Conservation (phyloP, 768 basidiomycete genomes). For the Kwoniella sp. region DNA sequence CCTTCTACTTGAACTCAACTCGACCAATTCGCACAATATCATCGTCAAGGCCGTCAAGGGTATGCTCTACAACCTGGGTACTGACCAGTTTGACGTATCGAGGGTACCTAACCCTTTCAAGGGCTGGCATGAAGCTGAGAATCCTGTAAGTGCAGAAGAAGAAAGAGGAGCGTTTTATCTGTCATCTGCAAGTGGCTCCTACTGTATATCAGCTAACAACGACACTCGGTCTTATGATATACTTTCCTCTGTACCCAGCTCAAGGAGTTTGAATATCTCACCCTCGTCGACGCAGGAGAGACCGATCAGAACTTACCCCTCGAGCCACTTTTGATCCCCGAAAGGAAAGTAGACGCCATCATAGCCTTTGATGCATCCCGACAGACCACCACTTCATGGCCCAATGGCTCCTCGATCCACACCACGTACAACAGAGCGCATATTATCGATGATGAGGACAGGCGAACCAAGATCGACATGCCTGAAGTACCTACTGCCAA, state of each 20-base stretch:
- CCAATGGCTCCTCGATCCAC: conserved; percentile 66
- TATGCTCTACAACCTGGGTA: conserved; percentile 44
- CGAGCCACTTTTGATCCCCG: conserved; percentile 70
- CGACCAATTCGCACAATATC: conserved; percentile 30
- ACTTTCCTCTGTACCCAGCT: not conserved
- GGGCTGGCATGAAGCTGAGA: conserved; percentile 35
- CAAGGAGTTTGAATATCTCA: conserved; percentile 35
- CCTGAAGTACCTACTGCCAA: conserved; percentile 46
- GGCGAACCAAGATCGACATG: conserved; percentile 36
- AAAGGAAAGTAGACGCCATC: conserved; percentile 71
- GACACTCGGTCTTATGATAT: too few species aligned
- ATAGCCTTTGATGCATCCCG: conserved; percentile 68
- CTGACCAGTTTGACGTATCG: conserved; percentile 52
- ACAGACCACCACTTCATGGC: conserved; percentile 62
- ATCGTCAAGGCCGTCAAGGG: conserved; percentile 30
- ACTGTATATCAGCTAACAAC: too few species aligned
- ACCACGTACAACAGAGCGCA: conserved; percentile 38
- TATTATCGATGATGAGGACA: conserved; percentile 21
- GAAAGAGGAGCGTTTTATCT: too few species aligned
- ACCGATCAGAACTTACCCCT: conserved; percentile 64
- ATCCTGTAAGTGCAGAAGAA: conserved; percentile 42
- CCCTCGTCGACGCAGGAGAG: conserved; percentile 54
- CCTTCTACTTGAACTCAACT: conserved; percentile 41
- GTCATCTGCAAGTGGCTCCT: too few species aligned
- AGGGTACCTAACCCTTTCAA: conserved; percentile 54